A percentile compares a stretch with the other conserved stretches of the same genome.
These are phyloP conservation scores for Chlamydomonas eustigma DNA, from an alignment of 139 green algal genomes.

Conservation along the genomic window DNA sequence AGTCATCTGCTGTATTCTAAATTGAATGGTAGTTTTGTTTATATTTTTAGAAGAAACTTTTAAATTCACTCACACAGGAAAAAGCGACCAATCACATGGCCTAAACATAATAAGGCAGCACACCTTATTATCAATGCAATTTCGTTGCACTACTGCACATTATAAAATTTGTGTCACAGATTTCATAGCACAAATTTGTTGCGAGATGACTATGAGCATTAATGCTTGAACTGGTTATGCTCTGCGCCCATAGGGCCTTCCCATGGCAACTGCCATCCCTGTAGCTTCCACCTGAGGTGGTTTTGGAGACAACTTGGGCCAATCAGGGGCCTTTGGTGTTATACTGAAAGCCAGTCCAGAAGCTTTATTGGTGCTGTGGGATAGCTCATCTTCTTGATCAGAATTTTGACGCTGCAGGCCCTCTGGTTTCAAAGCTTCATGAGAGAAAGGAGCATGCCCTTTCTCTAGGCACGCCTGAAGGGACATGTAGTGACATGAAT, in stretches of 20 bases:
- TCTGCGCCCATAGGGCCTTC: neutral
- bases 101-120: too few relatives aligned
- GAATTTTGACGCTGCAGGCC: conserved; percentile 8
- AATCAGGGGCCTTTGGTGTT: neutral
- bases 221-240: too few relatives aligned
- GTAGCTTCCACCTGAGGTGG: neutral
- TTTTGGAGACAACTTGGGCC: neutral
- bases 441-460: conserved; percentile 41
- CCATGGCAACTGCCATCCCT: neutral
- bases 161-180: too few relatives aligned
- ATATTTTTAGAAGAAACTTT: too few relatives aligned
- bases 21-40: too few relatives aligned
- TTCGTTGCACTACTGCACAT: too few relatives aligned
- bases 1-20: too few relatives aligned
- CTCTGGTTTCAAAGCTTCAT: conserved; percentile 28
- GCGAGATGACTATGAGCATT: too few relatives aligned
- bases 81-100: too few relatives aligned
- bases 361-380: neutral
- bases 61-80: too few relatives aligned
- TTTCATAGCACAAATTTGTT: too few relatives aligned
- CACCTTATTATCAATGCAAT: too few relatives aligned
- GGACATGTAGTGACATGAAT: neutral
- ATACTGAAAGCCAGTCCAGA: neutral
- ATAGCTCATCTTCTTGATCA: neutral
- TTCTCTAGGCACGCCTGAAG: conserved; percentile 6